Conservation (phyloP, 75 land plant species). For the Selaginella tamariscina region DNA sequence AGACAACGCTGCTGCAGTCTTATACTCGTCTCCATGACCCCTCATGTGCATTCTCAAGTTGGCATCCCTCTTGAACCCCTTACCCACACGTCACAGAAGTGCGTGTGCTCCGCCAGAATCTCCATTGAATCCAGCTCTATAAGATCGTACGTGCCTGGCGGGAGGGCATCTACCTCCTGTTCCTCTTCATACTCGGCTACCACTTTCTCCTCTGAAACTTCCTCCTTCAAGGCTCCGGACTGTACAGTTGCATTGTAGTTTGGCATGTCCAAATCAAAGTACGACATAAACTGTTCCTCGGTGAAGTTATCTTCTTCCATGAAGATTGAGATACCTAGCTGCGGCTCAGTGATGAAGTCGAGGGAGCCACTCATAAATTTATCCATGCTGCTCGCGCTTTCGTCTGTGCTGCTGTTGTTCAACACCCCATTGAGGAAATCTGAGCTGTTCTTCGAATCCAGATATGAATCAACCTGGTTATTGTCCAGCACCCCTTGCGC, state of each 20-base stretch:
- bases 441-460: not conserved
- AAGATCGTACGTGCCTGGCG: slow-evolving; percentile 3
- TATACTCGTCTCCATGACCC: slow-evolving; percentile 10
- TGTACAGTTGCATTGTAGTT: not conserved
- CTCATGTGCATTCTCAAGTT: slow-evolving; percentile 10
- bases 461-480: not conserved
- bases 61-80: slow-evolving; percentile 11
- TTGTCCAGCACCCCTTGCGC: not conserved
- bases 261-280: not conserved
- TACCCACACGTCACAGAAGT: slow-evolving; percentile 10
- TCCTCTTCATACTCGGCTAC: not conserved
- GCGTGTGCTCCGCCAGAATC: slow-evolving; percentile 8
- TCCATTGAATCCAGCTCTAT: slow-evolving; percentile 5
- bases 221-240: not conserved
- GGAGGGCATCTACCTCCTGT: not conserved
- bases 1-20: slow-evolving; percentile 7
- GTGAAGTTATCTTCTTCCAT: not conserved
- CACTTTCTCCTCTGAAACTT: too few species aligned
- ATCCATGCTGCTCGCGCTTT: not conserved
- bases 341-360: not conserved
- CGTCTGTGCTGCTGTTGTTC: not conserved
- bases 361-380: not conserved
- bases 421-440: not conserved
- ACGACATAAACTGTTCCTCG: not conserved
- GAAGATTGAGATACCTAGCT: not conserved